phyloP scores from a whole-genome alignment of 2,329 filamentous ascomycete genomes.

The Fusarium guadeloupense region DNA sequence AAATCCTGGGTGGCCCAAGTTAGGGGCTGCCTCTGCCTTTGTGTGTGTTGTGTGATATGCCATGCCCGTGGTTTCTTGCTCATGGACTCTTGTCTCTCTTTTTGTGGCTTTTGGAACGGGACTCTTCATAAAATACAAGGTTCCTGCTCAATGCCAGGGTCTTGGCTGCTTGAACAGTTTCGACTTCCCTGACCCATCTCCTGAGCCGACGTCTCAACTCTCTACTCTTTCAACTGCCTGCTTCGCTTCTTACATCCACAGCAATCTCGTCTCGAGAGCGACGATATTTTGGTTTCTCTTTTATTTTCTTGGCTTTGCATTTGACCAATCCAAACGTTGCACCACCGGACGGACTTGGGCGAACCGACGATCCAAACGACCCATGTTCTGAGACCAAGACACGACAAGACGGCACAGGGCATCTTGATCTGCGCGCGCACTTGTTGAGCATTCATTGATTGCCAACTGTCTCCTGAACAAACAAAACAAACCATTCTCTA shows the following conservation, averaged over 20 bases:
- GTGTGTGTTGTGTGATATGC: not conserved
- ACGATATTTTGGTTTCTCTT: constrained; percentile 15
- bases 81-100: constrained; percentile 9
- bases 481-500: not conserved
- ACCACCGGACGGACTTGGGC: constrained; percentile 21
- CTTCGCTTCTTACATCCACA: constrained; percentile 2
- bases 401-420: not conserved
- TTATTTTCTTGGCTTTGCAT: constrained; percentile 22
- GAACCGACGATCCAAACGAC: constrained; percentile 30
- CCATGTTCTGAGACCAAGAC: constrained; percentile 31
- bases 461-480: not conserved
- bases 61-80: constrained; percentile 8
- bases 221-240: not conserved
- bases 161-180: not conserved
- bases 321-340: constrained; percentile 19
- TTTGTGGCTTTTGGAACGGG: constrained; percentile 3
- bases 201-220: not conserved
- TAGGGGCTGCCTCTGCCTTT: constrained; percentile 10
- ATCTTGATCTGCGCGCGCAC: constrained; percentile 10
- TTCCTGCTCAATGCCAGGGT: not conserved
- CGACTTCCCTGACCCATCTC: not conserved
- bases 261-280: constrained; percentile 23
- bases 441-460: constrained; percentile 6
- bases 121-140: not conserved
- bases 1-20: constrained; percentile 18